Percentiles rank a stretch among this genome's conserved stretches.
These are phyloP conservation scores for Wickerhamomyces kurtzmanii DNA, from an alignment of 805 yeast species.

Conservation along the genomic window DNA sequence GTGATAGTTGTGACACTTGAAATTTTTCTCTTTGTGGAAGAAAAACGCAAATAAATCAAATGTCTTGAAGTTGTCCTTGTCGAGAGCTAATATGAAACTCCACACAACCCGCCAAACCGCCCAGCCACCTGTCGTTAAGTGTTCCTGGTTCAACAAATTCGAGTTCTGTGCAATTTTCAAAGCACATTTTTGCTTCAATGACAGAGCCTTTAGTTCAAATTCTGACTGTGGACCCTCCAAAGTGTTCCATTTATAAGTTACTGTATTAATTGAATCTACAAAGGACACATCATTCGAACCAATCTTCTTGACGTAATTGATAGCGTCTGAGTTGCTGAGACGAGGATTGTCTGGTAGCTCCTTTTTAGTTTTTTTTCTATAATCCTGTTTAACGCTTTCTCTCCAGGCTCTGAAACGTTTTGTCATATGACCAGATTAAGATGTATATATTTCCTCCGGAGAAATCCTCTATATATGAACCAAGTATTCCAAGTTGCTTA, in stretches of 20 bases:
- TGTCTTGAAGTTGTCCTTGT: slow-evolving; percentile 19
- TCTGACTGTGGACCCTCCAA: slow-evolving; percentile 3
- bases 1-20: slow-evolving; percentile 9
- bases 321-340: slow-evolving; percentile 5
- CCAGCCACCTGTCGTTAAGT: slow-evolving; percentile 15
- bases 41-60: slow-evolving; percentile 19
- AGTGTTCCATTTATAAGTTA: slow-evolving; percentile 10
- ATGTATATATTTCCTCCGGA: no score
- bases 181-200: slow-evolving; percentile 17
- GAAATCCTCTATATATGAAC: no score
- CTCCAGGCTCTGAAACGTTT: no score
- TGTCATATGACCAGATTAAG: no score
- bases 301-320: slow-evolving; percentile 10
- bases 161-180: slow-evolving; percentile 16
- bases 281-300: slow-evolving; percentile 10
- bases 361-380: neutral
- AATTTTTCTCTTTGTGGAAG: slow-evolving; percentile 8
- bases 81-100: slow-evolving; percentile 17
- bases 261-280: slow-evolving; percentile 9
- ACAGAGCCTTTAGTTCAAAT: slow-evolving; percentile 1
- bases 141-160: slow-evolving; percentile 8
- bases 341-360: no score
- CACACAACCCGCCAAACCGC: slow-evolving; percentile 22
- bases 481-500: no score
- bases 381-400: slow-evolving; percentile 1